Base-by-base conservation (phyloP, 2,329 filamentous ascomycete genomes). In the Amylocarpus encephaloides region DNA sequence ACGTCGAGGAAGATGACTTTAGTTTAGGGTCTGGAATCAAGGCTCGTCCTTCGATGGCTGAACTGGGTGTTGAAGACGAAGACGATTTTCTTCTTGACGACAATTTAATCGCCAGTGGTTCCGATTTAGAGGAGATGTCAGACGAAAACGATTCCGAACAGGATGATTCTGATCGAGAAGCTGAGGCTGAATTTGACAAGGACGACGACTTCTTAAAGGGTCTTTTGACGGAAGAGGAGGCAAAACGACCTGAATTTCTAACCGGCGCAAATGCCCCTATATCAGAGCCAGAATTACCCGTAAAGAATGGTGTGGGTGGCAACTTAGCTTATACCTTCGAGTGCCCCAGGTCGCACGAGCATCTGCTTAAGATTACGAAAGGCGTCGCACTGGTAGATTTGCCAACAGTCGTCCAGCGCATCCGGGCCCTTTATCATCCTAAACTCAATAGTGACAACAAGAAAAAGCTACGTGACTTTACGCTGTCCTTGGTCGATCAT, bases 81-180 rank as follows among this genome's bases (percentile, higher is more conserved):
- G 92, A 97, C 61, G 89, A 96, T 60, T 97, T 97, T 62, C 66
- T 92, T 22, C 83, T 96, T 54, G 92, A 97, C 52, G 88, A 93
- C 55, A 86, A 95, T 63, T 76, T 97, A 13, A 78, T 96, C 32
- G 90, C 90, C 11, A 91, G 84, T 59, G 87, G 83, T 34, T 92
- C 88, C 5, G 82, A 85, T 35, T 62, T 82, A n/a, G 80, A 85
- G 26, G 34, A 36, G 34, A 36, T 36, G 33, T 62, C 82, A n/a
- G 80, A 85, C 22, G 34, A 36, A 16, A 36, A 13, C 9, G 71
- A 74, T 4, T 69, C 77, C 15, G 74, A 74, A 6, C 76, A 78
- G 36, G 74, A 77, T 4, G 66, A 64, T 16, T 58, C 58, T 40
- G 73, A 72, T 16, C 72, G 73, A 18, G 71, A 71, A 3, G 67